Conservation (phyloP, 2,329 filamentous ascomycete genomes). For the Aspergillus sp. region DNA sequence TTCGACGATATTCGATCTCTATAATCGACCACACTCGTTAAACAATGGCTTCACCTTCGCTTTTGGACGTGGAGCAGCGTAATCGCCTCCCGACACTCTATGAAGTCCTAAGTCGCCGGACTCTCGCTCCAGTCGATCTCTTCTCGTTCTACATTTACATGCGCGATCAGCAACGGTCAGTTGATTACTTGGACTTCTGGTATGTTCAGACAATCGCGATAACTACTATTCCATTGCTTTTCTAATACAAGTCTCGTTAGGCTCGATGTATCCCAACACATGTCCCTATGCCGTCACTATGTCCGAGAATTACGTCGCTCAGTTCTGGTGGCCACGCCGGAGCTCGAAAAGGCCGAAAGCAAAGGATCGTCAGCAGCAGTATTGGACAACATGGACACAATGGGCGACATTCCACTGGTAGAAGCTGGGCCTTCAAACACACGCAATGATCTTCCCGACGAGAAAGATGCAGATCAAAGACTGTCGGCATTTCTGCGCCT, state of each 20-base stretch:
- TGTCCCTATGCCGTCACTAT: conserved; percentile 93
- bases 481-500: conserved; percentile 81
- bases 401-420: conserved; percentile 52
- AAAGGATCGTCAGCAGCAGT: conserved; percentile 78
- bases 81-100: conserved; percentile 91
- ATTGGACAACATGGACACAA: conserved; percentile 62
- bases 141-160: conserved; percentile 99
- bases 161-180: conserved; percentile 94
- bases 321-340: conserved; percentile 86
- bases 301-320: conserved; percentile 91
- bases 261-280: conserved; percentile 98
- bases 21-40: background rate
- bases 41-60: conserved; percentile 25
- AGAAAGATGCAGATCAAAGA: conserved; percentile 75
- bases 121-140: conserved; percentile 89
- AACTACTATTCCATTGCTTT: background rate
- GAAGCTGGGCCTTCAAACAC: conserved; percentile 49
- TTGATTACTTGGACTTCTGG: conserved; percentile 99
- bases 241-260: conserved; percentile 42
- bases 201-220: conserved; percentile 39
- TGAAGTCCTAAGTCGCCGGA: conserved; percentile 88
- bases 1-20: background rate
- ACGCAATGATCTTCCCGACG: conserved; percentile 55
- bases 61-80: conserved; percentile 47
- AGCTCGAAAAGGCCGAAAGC: conserved; percentile 71